Base-by-base conservation (phyloP, 345 rosid genomes). In the Excoecaria cochinchinensis region DNA sequence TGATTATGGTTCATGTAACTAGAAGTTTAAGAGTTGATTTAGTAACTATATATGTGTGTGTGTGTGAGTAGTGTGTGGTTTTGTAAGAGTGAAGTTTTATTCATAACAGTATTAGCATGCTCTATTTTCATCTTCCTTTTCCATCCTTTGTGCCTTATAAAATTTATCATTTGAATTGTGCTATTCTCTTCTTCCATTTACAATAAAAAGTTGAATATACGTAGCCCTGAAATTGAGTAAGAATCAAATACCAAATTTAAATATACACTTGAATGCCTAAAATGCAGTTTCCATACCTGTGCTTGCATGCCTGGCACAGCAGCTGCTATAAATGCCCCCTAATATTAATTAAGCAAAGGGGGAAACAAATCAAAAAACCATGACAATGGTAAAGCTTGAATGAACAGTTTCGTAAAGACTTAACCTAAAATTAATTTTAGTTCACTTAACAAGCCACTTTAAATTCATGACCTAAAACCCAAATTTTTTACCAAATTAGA, bases 281-380 rank as follows among this genome's bases (percentile, higher is more conserved):
- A 64, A 47, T 22, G 3, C 11, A 68, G 52, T 25, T 74, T 56
- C 44, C 40, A 55, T 68, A 85, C 88, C 86, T 80, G 61, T 8
- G 73, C 80, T 74, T 88, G 88, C 84, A 86, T 83, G 42, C 87
- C 84, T 1, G 90, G 91, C 21, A 84, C 46, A 47, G 88, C 88
- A 47, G 90, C 86, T 11, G 86, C 66, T 52, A 85, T 70, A 15
- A 79, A 0, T 65, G 85, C 86, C 66, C 89, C 89, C 90, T 89
- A 57, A 25, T 48, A 69, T 56, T 51, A 72, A 73, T 31, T 63
- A 9, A n/a, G n/a, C 60, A 69, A 25, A 31, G n/a, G 13, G 21
- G n/a, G 13, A 31, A 60, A 24, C 42, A 21, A 21, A 1, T 31
- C 17, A 16, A 68, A 72, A 39, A 55, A 69, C 22, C 12, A 3